Conservation (phyloP, 257 asterid species). For the Lithospermum erythrorhizon region DNA sequence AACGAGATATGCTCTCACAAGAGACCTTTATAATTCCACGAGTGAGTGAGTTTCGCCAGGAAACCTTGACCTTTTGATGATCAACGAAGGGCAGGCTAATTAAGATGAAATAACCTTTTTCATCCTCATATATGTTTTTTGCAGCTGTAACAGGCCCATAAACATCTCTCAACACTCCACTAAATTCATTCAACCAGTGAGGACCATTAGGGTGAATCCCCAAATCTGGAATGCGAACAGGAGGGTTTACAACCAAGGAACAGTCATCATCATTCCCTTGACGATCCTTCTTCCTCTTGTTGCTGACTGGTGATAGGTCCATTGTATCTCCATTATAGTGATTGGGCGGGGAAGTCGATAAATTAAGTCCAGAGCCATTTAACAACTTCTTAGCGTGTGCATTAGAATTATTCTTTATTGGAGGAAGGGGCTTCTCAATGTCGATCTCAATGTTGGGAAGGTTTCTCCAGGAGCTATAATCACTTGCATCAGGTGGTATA, state of each 20-base stretch:
- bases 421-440: constrained; percentile 38
- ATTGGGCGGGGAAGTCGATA: constrained; percentile 32
- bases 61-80: constrained; percentile 59
- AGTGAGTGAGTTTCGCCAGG: constrained; percentile 57
- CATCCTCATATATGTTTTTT: constrained; percentile 55
- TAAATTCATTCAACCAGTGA: constrained; percentile 43
- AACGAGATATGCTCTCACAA: constrained; percentile 43
- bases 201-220: constrained; percentile 32
- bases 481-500: constrained; percentile 54
- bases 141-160: constrained; percentile 62
- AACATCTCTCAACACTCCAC: constrained; percentile 45
- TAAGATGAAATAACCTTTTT: constrained; percentile 42
- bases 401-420: constrained; percentile 25
- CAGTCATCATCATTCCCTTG: constrained; percentile 30
- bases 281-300: constrained; percentile 57
- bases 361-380: constrained; percentile 46
- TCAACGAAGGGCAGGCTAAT: constrained; percentile 64
- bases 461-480: constrained; percentile 57
- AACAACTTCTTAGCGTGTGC: constrained; percentile 37
- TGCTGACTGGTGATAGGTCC: constrained; percentile 36
- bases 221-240: constrained; percentile 32
- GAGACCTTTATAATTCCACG: constrained; percentile 59
- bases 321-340: constrained; percentile 36
- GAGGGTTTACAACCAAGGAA: constrained; percentile 22
- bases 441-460: constrained; percentile 54